These are phyloP conservation scores for Aspergillus ochraceus DNA, from an alignment of 2,329 filamentous ascomycete species.

Conservation along the genomic window DNA sequence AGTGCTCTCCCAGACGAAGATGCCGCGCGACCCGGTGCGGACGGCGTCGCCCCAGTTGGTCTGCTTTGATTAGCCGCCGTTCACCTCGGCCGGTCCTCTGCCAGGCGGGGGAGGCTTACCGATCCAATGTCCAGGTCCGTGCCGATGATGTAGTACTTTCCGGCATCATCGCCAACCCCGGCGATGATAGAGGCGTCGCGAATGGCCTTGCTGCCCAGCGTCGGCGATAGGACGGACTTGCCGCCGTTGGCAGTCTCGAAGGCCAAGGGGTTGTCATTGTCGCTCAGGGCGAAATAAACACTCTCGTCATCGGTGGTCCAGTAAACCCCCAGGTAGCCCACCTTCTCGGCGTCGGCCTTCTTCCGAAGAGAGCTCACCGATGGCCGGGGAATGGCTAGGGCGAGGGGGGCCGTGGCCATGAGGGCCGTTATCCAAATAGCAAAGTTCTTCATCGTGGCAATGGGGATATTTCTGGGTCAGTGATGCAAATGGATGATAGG, in stretches of 20 bases:
- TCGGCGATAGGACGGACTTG: slow-evolving; percentile 11
- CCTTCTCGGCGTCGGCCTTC: slow-evolving; percentile 8
- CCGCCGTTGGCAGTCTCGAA: slow-evolving; percentile 10
- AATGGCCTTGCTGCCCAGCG: slow-evolving; percentile 15
- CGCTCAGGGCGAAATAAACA: slow-evolving; percentile 14
- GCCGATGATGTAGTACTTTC: slow-evolving; percentile 18
- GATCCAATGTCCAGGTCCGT: slow-evolving; percentile 16
- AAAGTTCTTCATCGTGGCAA: neutral
- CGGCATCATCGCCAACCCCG: slow-evolving; percentile 7
- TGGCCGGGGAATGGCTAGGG: neutral
- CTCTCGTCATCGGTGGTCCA: slow-evolving; percentile 17
- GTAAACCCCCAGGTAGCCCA: slow-evolving; percentile 14
- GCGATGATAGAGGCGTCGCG: slow-evolving; percentile 13
- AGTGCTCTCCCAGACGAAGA: slow-evolving; percentile 18
- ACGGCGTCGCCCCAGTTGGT: slow-evolving; percentile 13
- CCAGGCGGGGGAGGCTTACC: neutral
- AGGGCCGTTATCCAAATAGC: neutral
- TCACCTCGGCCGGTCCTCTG: neutral
- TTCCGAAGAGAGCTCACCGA: neutral
- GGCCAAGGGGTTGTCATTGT: slow-evolving; percentile 8
- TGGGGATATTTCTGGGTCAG: neutral
- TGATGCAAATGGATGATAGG: neutral
- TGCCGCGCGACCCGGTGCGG: slow-evolving; percentile 12
- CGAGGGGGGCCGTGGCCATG: neutral
- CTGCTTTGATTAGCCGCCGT: neutral